phyloP scores from a whole-genome alignment of 129 eudicot species.

The Smallanthus sonchifolius region DNA sequence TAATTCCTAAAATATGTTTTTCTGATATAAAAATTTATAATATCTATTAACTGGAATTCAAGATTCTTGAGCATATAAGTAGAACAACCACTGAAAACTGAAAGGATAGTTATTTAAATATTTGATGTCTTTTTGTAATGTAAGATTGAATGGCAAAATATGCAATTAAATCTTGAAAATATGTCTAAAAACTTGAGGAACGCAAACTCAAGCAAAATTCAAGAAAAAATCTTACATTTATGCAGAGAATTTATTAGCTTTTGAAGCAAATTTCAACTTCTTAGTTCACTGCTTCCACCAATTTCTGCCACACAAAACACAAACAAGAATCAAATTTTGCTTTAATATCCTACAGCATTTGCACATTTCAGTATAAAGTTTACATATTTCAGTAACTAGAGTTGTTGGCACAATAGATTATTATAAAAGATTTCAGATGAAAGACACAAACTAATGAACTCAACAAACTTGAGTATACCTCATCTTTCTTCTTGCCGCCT shows the following conservation, averaged over 20 bases:
- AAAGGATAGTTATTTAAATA: slow-evolving; percentile 17
- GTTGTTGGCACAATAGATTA: neutral
- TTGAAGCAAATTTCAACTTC: slow-evolving; percentile 12
- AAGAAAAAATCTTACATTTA: slow-evolving; percentile 5
- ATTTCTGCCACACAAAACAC: slow-evolving; percentile 33
- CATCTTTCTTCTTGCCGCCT: slow-evolving; percentile 56
- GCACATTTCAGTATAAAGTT: neutral
- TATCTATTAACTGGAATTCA: neutral
- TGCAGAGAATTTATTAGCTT: slow-evolving; percentile 29
- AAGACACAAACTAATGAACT: neutral
- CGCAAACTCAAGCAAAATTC: slow-evolving; percentile 4
- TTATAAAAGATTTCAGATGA: neutral
- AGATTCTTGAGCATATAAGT: slow-evolving; percentile 1
- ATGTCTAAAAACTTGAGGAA: neutral
- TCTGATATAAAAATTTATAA: neutral
- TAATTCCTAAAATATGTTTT: neutral
- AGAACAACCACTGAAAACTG: neutral
- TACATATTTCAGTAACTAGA: neutral
- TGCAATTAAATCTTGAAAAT: slow-evolving; percentile 1
- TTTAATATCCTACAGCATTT: neutral
- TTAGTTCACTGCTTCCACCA: slow-evolving; percentile 40
- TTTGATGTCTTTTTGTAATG: slow-evolving; percentile 1
- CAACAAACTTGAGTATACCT: slow-evolving; percentile 34
- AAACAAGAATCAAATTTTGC: neutral
- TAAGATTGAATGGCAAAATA: slow-evolving; percentile 4